These are phyloP conservation scores for Zygosaccharomyces pseudorouxii DNA, from an alignment of 805 yeast species.

Conservation along the genomic window DNA sequence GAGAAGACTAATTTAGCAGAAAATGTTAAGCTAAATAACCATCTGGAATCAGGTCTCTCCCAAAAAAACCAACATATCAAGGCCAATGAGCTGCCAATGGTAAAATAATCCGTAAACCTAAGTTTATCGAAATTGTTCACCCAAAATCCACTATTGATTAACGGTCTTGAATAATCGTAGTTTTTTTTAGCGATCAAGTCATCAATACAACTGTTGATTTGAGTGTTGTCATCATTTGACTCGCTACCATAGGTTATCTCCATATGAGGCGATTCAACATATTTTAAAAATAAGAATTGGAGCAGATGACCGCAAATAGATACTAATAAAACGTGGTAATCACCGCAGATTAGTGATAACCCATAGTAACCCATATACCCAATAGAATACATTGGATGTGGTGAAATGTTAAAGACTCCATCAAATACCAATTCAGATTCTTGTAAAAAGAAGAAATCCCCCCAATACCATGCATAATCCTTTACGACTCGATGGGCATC, in stretches of 20 bases:
- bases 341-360: constrained; percentile 68
- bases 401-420: constrained; percentile 85
- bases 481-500: constrained; percentile 86
- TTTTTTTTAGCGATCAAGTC: constrained; percentile 36
- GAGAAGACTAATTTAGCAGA: constrained; percentile 48
- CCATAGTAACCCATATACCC: constrained; percentile 89
- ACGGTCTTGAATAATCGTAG: constrained; percentile 48
- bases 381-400: constrained; percentile 89
- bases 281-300: constrained; percentile 69
- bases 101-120: constrained; percentile 59
- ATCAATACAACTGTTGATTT: constrained; percentile 31
- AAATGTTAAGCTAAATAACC: constrained; percentile 41
- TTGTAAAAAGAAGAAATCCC: constrained; percentile 82
- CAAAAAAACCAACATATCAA: constrained; percentile 34
- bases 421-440: constrained; percentile 70
- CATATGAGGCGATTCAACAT: constrained; percentile 82
- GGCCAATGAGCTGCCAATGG: constrained; percentile 44
- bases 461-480: constrained; percentile 95
- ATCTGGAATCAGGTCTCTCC: constrained; percentile 20
- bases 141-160: constrained; percentile 44
- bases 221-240: constrained; percentile 33
- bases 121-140: constrained; percentile 58
- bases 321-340: constrained; percentile 62
- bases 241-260: constrained; percentile 66
- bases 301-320: constrained; percentile 71